Base-by-base conservation (phyloP, 148 eudicot genomes). In the Nepenthes gracilis region DNA sequence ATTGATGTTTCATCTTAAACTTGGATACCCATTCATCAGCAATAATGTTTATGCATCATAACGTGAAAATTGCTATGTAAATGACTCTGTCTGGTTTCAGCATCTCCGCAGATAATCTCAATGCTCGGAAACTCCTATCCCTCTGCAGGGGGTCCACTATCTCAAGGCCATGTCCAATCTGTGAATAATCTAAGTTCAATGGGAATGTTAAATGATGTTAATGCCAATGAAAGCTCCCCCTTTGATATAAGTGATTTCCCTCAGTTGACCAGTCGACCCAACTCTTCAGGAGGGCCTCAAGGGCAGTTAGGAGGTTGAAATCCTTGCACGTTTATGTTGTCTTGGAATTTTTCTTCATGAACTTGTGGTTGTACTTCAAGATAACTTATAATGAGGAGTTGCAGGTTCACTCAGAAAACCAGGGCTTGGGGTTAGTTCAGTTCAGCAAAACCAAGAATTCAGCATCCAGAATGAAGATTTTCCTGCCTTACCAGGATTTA, bases 381-480 rank as follows among this genome's bases (percentile, higher is more conserved):
- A 40, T 66, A 47, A 65, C 68, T 52, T 36, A 63, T 63, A 34
- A 61, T 57, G 66, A 61, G 54, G 54, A 51, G 61, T 76, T 70
- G 52, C 76, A 93, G 99, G 96, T 68, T 82, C 96, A 4, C 70
- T 93, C 67, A 81, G 95, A 54, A 93, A 93, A 69, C 89, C 84
- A 76, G 94, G 98, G 47, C 95, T 86, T 71, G 94, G 88, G 15
- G 86, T 86, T 66, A 84, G 95, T 69, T 92, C 99, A 36, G 95
- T 88, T 64, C 99, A 93, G 60, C 99, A 88, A 76, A 93, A 88
- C 74, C 99, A 88, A 72, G 99, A 93, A 68, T 93, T 93, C 74
- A 88, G 99, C 73, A 93, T 93, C 65, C 99, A 93, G 70, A 88
- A 85, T 67, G 99, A 93, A 81, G 99, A 93, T 78, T 93, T 93